Evolutionary conservation across 2,329 filamentous ascomycete species (phyloP).

Genomic region (Claviceps lovelessii): DNA sequence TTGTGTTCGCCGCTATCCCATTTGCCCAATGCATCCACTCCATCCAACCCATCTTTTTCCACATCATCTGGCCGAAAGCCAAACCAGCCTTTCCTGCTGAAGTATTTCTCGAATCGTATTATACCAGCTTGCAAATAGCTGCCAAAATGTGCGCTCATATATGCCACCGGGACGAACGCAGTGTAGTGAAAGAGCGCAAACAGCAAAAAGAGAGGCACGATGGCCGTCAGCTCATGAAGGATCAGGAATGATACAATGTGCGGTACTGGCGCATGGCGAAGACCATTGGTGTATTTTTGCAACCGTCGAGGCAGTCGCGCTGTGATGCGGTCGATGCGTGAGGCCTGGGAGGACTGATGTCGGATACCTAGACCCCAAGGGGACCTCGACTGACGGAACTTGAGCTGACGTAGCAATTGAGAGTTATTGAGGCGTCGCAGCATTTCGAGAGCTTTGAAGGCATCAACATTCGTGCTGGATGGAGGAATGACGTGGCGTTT

Average conservation of each 20-base stretch:
- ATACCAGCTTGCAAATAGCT: constrained; percentile 45
- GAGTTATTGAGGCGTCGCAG: constrained; percentile 10
- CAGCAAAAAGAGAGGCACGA: constrained; percentile 64
- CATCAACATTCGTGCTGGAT: background rate
- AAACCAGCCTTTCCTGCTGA: constrained; percentile 71
- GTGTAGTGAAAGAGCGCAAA: constrained; percentile 69
- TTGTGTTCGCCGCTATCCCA: constrained; percentile 28
- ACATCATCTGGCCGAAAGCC: constrained; percentile 32
- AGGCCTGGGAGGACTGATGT: constrained; percentile 14
- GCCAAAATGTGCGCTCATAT: constrained; percentile 36
- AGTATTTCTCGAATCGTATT: constrained; percentile 63
- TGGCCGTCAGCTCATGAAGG: constrained; percentile 81
- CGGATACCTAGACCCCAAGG: constrained; percentile 8
- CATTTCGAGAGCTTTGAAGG: constrained; percentile 9
- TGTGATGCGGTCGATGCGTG: constrained; percentile 32
- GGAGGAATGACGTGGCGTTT: background rate
- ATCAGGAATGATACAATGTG: constrained; percentile 78
- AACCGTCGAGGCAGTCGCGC: constrained; percentile 49
- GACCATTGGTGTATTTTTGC: constrained; percentile 51
- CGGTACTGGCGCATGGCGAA: constrained; percentile 64
- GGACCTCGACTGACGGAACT: constrained; percentile 3
- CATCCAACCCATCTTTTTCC: constrained; percentile 7
- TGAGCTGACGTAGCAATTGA: constrained; percentile 12
- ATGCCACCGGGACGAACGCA: constrained; percentile 50
- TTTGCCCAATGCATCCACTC: constrained; percentile 17